Percentiles rank a stretch among this genome's conserved stretches.
These are phyloP conservation scores for Tubosaeta brunneosetosa DNA, from an alignment of 768 basidiomycete genomes.

Conservation along the genomic window DNA sequence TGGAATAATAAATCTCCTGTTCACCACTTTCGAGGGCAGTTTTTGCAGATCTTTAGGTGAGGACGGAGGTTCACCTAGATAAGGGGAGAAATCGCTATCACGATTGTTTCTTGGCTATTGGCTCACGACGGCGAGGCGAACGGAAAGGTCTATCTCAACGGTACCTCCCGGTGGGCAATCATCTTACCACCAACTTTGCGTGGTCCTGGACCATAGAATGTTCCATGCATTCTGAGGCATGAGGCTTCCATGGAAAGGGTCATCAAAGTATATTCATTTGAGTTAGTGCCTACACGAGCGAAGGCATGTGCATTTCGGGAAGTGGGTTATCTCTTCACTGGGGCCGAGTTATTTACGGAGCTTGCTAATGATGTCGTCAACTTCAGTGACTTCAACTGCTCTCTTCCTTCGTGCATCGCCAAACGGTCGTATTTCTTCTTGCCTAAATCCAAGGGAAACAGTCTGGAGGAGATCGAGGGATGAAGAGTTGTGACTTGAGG, in stretches of 20 bases:
- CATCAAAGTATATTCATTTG: slow-evolving; percentile 36
- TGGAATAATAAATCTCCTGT: slow-evolving; percentile 41
- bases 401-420: slow-evolving; percentile 41
- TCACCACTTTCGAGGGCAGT: slow-evolving; percentile 37
- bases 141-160: slow-evolving; percentile 20
- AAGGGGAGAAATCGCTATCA: slow-evolving; percentile 38
- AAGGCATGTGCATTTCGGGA: slow-evolving; percentile 41
- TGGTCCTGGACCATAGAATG: slow-evolving; percentile 42
- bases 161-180: slow-evolving; percentile 33
- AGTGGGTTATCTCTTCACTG: slow-evolving; percentile 12
- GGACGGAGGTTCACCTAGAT: slow-evolving; percentile 35
- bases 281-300: slow-evolving; percentile 47
- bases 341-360: slow-evolving; percentile 7
- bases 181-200: slow-evolving; percentile 41
- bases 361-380: slow-evolving; percentile 30
- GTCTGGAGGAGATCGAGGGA: slow-evolving; percentile 39
- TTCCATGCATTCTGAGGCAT: background rate
- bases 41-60: slow-evolving; percentile 40
- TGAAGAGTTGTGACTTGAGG: background rate
- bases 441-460: slow-evolving; percentile 43
- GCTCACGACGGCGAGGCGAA: slow-evolving; percentile 23
- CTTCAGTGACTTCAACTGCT: slow-evolving; percentile 42
- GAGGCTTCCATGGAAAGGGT: slow-evolving; percentile 14
- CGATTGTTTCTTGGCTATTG: slow-evolving; percentile 39
- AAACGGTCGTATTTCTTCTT: slow-evolving; percentile 40